A percentile compares a stretch with the other conserved stretches of the same genome.
Evolutionary conservation across 1,139 yeast genomes (phyloP).

Genomic region (Kurtzmaniella natalensis): DNA sequence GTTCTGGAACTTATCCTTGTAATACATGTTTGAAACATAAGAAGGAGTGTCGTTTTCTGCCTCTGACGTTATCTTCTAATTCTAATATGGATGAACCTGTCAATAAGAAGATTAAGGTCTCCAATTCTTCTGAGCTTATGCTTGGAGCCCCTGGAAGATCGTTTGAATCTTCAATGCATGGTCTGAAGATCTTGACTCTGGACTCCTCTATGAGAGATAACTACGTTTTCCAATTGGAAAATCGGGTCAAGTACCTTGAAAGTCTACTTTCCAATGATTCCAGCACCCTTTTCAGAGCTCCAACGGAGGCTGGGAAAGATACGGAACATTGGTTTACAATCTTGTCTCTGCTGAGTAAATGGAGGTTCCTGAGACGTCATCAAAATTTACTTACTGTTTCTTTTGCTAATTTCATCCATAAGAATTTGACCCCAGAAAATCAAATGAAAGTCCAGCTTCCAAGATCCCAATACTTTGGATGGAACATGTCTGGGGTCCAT

Average conservation of each 20-base stretch:
- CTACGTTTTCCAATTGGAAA: constrained; percentile 34
- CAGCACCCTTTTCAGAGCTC: constrained; percentile 12
- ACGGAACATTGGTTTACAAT: constrained; percentile 9
- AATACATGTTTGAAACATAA: constrained; percentile 42
- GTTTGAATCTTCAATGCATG: background rate
- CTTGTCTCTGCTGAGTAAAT: constrained; percentile 30
- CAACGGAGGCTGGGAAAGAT: constrained; percentile 17
- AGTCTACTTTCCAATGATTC: constrained; percentile 21
- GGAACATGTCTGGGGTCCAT: constrained; percentile 61
- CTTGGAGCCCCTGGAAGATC: background rate
- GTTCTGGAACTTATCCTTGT: constrained; percentile 58
- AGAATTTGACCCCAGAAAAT: constrained; percentile 34
- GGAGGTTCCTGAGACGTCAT: constrained; percentile 50
- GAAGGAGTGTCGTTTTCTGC: constrained; percentile 31
- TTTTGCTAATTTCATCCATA: constrained; percentile 37
- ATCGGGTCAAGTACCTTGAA: constrained; percentile 39
- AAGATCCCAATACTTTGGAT: constrained; percentile 57
- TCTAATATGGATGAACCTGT: background rate
- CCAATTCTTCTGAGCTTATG: background rate
- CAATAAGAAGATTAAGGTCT: background rate
- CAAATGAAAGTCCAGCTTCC: constrained; percentile 43
- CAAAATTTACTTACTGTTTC: constrained; percentile 46
- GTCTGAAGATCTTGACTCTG: background rate
- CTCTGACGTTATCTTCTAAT: background rate
- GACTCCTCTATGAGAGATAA: constrained; percentile 3